These are phyloP conservation scores for Gracilaria domingensis DNA, from an alignment of 23 red algal species.

Conservation along the genomic window DNA sequence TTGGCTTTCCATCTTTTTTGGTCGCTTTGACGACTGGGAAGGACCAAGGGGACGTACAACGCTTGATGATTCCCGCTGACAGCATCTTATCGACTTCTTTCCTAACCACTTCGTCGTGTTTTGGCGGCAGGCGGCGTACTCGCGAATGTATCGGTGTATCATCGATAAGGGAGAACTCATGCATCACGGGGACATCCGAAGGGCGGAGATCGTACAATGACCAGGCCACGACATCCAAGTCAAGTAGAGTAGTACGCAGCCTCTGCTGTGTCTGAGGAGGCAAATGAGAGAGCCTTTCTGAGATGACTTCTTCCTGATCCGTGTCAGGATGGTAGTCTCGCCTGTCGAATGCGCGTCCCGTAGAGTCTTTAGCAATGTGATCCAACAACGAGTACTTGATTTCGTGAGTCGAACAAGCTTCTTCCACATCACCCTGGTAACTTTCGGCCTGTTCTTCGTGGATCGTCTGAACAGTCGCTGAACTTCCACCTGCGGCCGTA, in stretches of 20 bases:
- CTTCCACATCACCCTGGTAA: no score
- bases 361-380: not conserved
- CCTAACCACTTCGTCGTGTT: not conserved
- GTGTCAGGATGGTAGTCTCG: not conserved
- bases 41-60: not conserved
- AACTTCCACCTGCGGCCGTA: no score
- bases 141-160: not conserved
- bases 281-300: not conserved
- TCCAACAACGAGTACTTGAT: not conserved
- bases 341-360: not conserved
- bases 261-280: not conserved
- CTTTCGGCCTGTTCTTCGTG: no score
- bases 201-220: not conserved
- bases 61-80: not conserved
- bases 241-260: not conserved
- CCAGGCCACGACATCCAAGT: not conserved
- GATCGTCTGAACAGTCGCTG: no score
- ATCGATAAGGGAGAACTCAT: not conserved
- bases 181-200: not conserved
- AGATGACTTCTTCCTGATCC: not conserved
- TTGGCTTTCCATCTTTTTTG: not conserved
- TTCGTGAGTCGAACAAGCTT: not conserved
- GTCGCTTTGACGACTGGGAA: not conserved
- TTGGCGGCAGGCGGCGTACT: not conserved
- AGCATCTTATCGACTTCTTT: slow-evolving; percentile 1